Evolutionary conservation across 73 alveolate genomes (phyloP).

Genomic region (Paramecium caudatum): DNA sequence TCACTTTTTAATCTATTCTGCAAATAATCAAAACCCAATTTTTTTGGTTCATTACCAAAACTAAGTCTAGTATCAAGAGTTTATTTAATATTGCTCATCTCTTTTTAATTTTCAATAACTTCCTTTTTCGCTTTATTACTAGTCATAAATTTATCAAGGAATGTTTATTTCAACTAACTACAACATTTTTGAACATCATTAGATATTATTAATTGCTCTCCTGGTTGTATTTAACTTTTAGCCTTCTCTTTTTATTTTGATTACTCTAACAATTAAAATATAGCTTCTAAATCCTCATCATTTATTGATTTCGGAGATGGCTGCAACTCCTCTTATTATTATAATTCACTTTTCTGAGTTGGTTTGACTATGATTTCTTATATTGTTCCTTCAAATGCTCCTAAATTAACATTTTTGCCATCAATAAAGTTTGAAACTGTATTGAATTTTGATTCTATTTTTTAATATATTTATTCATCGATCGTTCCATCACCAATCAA

Average conservation of each 20-base stretch:
- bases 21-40: not conserved
- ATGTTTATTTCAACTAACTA: not conserved
- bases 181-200: not conserved
- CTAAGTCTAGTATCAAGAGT: not conserved
- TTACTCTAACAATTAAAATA: slow-evolving; percentile 21
- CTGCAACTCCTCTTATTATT: not conserved
- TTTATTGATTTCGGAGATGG: not conserved
- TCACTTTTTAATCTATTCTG: slow-evolving; percentile 10
- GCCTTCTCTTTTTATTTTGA: slow-evolving; percentile 3
- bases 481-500: slow-evolving; percentile 96
- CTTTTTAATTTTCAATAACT: slow-evolving; percentile 3
- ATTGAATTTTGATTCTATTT: slow-evolving; percentile 85
- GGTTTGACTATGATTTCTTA: not conserved
- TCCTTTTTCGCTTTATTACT: slow-evolving; percentile 1
- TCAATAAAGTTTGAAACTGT: slow-evolving; percentile 93
- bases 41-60: not conserved
- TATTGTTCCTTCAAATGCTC: slow-evolving; percentile 58
- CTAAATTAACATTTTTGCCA: slow-evolving; percentile 82
- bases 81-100: not conserved
- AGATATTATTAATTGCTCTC: not conserved
- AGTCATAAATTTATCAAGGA: slow-evolving; percentile 20
- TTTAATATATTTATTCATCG: slow-evolving; percentile 90
- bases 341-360: not conserved
- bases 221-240: not conserved
- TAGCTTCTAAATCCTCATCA: slow-evolving; percentile 18